Conservation (phyloP, 2,329 filamentous ascomycete species). For the Colletotrichum sp. region DNA sequence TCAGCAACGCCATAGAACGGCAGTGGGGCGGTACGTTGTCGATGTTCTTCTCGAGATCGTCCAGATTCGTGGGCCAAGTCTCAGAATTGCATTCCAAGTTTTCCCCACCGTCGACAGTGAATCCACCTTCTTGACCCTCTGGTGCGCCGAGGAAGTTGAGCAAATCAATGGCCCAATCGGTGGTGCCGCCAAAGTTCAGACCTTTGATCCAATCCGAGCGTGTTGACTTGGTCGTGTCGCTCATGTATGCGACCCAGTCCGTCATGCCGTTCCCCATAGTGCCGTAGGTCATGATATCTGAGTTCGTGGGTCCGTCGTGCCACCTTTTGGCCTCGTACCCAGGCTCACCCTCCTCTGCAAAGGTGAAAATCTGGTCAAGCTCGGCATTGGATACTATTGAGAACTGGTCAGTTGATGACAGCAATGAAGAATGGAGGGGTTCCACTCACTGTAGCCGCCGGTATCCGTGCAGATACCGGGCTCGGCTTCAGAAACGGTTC, state of each 20-base stretch:
- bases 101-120: not conserved
- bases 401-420: not conserved
- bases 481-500: slow-evolving; percentile 22
- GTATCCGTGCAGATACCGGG: slow-evolving; percentile 32
- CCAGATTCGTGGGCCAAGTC: not conserved
- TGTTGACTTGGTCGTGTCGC: slow-evolving; percentile 2
- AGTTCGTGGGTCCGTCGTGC: slow-evolving; percentile 17
- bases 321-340: not conserved
- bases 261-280: slow-evolving; percentile 1
- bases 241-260: slow-evolving; percentile 27
- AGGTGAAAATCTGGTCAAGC: slow-evolving; percentile 25
- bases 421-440: not conserved
- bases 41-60: not conserved
- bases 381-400: slow-evolving; percentile 29
- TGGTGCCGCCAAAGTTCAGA: slow-evolving; percentile 22
- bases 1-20: not conserved
- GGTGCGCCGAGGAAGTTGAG: not conserved
- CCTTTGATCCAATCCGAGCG: not conserved
- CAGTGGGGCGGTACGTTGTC: not conserved
- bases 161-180: slow-evolving; percentile 26
- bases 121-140: not conserved
- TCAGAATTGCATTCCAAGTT: not conserved
- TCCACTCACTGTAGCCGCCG: slow-evolving; percentile 30
- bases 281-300: slow-evolving; percentile 27
- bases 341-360: not conserved